Base-by-base conservation (phyloP, 139 green algal species). In the Coelastrella sp. region DNA sequence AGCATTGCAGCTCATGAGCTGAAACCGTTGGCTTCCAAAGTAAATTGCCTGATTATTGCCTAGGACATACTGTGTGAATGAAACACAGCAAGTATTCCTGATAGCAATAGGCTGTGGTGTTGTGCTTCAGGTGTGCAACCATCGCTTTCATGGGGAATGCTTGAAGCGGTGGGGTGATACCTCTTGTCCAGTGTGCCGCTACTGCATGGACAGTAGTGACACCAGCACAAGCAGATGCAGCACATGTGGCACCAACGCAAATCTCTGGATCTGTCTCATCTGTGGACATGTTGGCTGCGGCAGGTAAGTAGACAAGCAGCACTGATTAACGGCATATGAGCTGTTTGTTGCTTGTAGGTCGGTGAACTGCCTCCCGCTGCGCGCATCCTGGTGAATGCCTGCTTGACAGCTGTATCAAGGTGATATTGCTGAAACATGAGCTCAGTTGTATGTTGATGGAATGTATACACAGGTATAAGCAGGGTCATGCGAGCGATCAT, bases 251-350 rank as follows among this genome's bases (percentile, higher is more conserved):
- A 93, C 89, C 6, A 73, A 60, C 2, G 83, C 88, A 43, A 92
- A 98, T 86, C 89, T 99, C 57, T 99, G 97, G 97, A 99, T 99
- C 59, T 99, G 97, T 87, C 91, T 99, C 40, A 98, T 99, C 57
- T 99, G 97, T 89, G 97, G 97, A 25, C 92, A 98, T 86, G 92
- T 99, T 19, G 97, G 97, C 30, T 99, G 96, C 75, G 96, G 96
- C 8, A 90, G 97, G 40, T 93, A 27, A 5, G 45, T 13, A 23
- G 45, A 13, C 45, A 57, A 13, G 11, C 15, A 13, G n/a, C n/a
- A n/a, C n/a, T n/a, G n/a, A n/a, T n/a, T n/a, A n/a, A n/a, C n/a
- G n/a, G n/a, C n/a, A n/a, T n/a, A n/a, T n/a, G n/a, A n/a, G n/a
- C n/a, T n/a, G n/a, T 57, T 2, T 57, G 45, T 13, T 57, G 45